Conservation (phyloP, 2,329 filamentous ascomycete species). For the Rutstroemia sp. region DNA sequence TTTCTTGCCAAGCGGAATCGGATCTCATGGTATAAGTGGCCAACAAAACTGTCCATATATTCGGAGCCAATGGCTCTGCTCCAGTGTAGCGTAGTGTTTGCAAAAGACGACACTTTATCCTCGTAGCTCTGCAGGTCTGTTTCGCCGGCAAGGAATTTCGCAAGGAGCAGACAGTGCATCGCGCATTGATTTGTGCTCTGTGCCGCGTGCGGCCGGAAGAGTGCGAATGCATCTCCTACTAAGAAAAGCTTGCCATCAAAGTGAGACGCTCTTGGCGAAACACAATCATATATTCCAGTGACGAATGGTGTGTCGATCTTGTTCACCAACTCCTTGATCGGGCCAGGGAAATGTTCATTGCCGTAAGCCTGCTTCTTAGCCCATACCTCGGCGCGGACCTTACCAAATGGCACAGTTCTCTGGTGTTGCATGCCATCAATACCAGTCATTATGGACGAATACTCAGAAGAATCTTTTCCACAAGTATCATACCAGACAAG, state of each 20-base stretch:
- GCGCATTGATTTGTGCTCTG: slow-evolving; percentile 36
- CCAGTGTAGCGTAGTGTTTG: neutral
- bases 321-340: slow-evolving; percentile 31
- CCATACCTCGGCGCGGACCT: slow-evolving; percentile 13
- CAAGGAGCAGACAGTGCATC: slow-evolving; percentile 20
- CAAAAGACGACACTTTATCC: neutral
- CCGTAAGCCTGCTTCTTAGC: slow-evolving; percentile 11
- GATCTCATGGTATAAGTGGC: neutral
- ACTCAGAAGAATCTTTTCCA: slow-evolving; percentile 13
- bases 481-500: slow-evolving; percentile 39
- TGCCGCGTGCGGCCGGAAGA: slow-evolving; percentile 38
- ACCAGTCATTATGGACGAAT: slow-evolving; percentile 27
- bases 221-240: slow-evolving; percentile 35
- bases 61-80: neutral
- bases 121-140: slow-evolving; percentile 5
- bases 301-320: slow-evolving; percentile 35
- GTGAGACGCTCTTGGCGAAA: slow-evolving; percentile 31
- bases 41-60: neutral
- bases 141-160: slow-evolving; percentile 10
- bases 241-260: slow-evolving; percentile 34
- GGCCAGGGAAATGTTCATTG: slow-evolving; percentile 4
- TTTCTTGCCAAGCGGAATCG: neutral
- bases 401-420: slow-evolving; percentile 15
- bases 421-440: slow-evolving; percentile 22
- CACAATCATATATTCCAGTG: slow-evolving; percentile 34